Evolutionary conservation across 1,284 basidiomycete genomes (phyloP), one percentile per base, ranked within the genome.

Genomic region (Xerocomus minutiporus): DNA sequence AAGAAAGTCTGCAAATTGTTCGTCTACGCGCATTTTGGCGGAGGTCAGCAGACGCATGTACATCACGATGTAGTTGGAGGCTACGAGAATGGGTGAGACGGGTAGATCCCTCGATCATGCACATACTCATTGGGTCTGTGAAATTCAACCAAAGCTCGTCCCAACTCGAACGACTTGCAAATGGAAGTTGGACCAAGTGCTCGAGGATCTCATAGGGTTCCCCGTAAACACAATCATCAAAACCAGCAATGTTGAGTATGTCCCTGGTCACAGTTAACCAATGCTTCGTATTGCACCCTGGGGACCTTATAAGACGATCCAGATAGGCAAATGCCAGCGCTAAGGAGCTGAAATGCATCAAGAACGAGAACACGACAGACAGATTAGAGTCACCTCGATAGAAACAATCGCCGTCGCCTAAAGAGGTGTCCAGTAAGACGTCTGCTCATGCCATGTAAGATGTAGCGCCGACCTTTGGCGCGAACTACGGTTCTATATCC

Each of bases 11-110:
- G 77, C 75, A 65, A 93, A 50, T 41, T 65, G 59, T n/a, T 15
- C 45, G 11, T 83, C 81, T 1, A 80, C 9, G 73, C 87, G 84
- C 59, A 96, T 88, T 67, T 91, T 83, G 1, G 91, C 86, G 0
- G 90, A 89, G 52, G 93, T 89, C 20, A 93, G 72, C 48, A 94
- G 75, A 39, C 93, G 81, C 59, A 96, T 77, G 63, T 83, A 88
- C 56, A 84, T 77, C 31, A 88, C 82, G 58, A 88, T 79, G n/a
- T 79, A 80, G 65, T 87, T 86, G 8, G 84, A 88, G 12, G 72
- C 84, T 88, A 53, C 8, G 45, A 46, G 17, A 32, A 42, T 1
- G 15, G 34, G 38, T 64, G 34, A 64, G 50, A 45, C 1, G 13
- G 5, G 15, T 3, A 31, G 15, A 44, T 5, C 11, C 29, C 15